Percentiles rank a stretch among this genome's conserved stretches.
phyloP scores from a whole-genome alignment of 169 alveolate species.

The Eimeria necatrix region DNA sequence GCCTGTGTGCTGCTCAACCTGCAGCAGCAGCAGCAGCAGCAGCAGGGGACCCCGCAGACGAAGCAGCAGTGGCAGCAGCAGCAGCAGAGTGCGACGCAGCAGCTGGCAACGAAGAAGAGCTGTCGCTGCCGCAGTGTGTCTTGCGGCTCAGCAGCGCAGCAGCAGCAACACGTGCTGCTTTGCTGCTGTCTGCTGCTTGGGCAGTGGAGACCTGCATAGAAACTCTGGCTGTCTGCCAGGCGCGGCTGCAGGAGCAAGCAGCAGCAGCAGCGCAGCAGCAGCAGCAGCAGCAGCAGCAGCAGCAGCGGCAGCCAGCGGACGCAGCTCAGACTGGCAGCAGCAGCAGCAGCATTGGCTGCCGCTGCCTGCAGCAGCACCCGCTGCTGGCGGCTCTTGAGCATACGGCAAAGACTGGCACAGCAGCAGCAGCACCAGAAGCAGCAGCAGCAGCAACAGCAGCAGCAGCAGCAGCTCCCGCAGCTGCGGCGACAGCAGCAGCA shows the following conservation, averaged over 20 bases:
- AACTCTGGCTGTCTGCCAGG: constrained; percentile 39
- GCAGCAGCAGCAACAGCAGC: constrained; percentile 19
- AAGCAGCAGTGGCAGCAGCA: constrained; percentile 20
- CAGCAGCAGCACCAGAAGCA: not conserved
- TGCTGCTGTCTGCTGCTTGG: constrained; percentile 67
- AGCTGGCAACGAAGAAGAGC: constrained; percentile 7
- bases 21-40: constrained; percentile 34
- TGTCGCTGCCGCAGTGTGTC: constrained; percentile 17
- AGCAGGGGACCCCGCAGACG: constrained; percentile 10
- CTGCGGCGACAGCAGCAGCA: constrained; percentile 18
- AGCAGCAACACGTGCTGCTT: constrained; percentile 43
- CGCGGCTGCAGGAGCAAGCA: constrained; percentile 59
- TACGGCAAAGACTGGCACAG: constrained; percentile 21
- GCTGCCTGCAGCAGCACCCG: constrained; percentile 64
- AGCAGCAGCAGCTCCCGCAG: not conserved
- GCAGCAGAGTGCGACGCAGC: not conserved
- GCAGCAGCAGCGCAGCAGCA: constrained; percentile 59
- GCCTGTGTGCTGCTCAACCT: not conserved
- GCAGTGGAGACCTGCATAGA: constrained; percentile 26
- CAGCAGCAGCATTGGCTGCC: constrained; percentile 38
- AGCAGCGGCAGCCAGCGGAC: not conserved
- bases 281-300: constrained; percentile 6
- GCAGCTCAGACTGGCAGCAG: not conserved
- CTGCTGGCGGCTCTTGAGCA: constrained; percentile 26
- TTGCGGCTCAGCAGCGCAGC: constrained; percentile 65